These are phyloP conservation scores for Vicia faba DNA, from an alignment of 306 rosid genomes.

Conservation along the genomic window DNA sequence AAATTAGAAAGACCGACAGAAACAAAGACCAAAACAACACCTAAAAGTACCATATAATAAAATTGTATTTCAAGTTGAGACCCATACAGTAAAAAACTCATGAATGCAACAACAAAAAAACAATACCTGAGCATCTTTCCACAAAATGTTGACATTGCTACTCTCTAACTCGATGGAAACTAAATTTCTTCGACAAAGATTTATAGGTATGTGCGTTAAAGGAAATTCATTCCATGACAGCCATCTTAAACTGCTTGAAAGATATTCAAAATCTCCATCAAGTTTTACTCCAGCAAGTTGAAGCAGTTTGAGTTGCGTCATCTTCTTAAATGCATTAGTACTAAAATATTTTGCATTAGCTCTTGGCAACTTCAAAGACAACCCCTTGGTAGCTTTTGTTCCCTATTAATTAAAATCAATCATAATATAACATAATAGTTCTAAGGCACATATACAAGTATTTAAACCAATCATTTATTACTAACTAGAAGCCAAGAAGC, in stretches of 20 bases:
- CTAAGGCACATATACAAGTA: too few species aligned
- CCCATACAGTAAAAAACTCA: background rate
- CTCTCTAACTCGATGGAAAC: background rate
- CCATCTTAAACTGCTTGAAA: background rate
- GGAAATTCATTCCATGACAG: background rate
- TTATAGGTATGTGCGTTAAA: background rate
- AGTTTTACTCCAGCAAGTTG: background rate
- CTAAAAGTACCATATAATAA: too few species aligned
- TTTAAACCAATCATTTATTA: too few species aligned
- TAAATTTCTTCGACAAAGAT: background rate
- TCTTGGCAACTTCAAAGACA: background rate
- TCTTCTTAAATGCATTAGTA: background rate
- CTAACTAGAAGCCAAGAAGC: too few species aligned
- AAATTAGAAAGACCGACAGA: background rate
- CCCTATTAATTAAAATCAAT: background rate
- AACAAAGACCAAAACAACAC: background rate
- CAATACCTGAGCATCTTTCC: background rate
- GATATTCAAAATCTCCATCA: background rate
- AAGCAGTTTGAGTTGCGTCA: background rate
- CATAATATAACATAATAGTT: too few species aligned
- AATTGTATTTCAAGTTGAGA: too few species aligned
- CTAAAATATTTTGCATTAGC: background rate
- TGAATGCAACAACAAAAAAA: too few species aligned
- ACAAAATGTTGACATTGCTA: background rate
- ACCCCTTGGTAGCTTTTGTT: background rate